phyloP scores from a whole-genome alignment of 805 yeast species.

The Dipodascus albidus region DNA sequence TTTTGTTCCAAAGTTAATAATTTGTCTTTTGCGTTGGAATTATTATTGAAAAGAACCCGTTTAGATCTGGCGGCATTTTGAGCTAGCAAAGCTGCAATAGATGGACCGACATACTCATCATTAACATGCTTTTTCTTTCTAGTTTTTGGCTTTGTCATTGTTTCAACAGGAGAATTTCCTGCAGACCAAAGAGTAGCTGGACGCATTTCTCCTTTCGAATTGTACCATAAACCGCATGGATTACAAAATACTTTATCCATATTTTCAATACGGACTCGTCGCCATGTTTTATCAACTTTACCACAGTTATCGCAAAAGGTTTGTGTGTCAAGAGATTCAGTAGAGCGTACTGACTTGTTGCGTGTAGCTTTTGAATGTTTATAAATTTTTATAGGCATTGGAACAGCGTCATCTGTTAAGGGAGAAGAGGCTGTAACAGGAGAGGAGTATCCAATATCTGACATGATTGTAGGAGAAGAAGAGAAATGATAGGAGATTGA shows the following conservation, averaged over 20 bases:
- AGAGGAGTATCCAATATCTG: background rate
- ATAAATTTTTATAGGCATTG: background rate
- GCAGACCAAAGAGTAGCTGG: constrained; percentile 15
- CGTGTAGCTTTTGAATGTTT: background rate
- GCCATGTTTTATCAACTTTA: background rate
- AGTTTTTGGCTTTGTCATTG: background rate
- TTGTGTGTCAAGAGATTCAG: background rate
- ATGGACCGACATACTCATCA: background rate
- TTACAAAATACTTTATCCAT: constrained; percentile 13
- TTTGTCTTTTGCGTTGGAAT: background rate
- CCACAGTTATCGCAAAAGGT: background rate
- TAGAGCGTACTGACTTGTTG: background rate
- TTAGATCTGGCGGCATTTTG: background rate
- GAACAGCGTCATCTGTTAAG: background rate
- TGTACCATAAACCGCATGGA: constrained; percentile 20
- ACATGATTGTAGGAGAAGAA: background rate
- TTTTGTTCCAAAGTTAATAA: background rate
- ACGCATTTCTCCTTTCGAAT: constrained; percentile 14
- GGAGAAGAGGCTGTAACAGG: background rate
- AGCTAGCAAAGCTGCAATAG: background rate
- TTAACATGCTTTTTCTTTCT: background rate
- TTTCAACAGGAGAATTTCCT: background rate
- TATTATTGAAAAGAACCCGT: background rate
- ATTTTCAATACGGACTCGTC: background rate
- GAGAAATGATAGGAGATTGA: background rate